A percentile compares a stretch with the other conserved stretches of the same genome.
Conservation (phyloP, 2,329 filamentous ascomycete genomes). For the Exophiala oligosperma region DNA sequence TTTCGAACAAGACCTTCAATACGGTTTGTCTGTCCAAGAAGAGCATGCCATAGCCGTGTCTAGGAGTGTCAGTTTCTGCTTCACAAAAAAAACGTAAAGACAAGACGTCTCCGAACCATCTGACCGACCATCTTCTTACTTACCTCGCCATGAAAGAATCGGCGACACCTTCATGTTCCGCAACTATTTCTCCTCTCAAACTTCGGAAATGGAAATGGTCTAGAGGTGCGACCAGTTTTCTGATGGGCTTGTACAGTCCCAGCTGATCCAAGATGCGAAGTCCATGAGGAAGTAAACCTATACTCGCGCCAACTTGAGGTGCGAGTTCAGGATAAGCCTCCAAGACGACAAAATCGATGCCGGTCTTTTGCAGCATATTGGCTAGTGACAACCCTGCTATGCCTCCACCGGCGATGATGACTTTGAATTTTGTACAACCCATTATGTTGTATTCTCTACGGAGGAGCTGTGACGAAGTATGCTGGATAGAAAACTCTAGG, state of each 20-base stretch:
- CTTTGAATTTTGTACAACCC: background rate
- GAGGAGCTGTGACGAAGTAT: too few relatives aligned
- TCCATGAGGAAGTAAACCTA: constrained; percentile 25
- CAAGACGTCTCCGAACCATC: too few relatives aligned
- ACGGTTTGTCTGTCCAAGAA: constrained; percentile 32
- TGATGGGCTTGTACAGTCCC: constrained; percentile 9
- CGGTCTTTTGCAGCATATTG: constrained; percentile 19
- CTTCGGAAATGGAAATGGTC: background rate
- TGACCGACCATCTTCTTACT: too few relatives aligned
- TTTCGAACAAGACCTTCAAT: constrained; percentile 30
- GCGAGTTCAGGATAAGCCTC: constrained; percentile 26
- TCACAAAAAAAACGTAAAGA: too few relatives aligned
- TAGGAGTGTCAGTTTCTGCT: background rate
- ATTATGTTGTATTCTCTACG: background rate
- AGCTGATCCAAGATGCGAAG: constrained; percentile 25
- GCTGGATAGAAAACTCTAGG: too few relatives aligned
- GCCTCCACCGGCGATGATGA: constrained; percentile 2
- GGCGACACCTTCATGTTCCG: too few relatives aligned
- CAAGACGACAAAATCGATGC: constrained; percentile 29
- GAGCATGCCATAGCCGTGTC: constrained; percentile 25
- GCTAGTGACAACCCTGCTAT: constrained; percentile 25
- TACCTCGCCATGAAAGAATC: too few relatives aligned
- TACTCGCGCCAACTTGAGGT: constrained; percentile 26
- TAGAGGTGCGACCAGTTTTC: background rate
- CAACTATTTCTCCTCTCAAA: too few relatives aligned